Conservation (phyloP, 1,284 basidiomycete genomes). For the Rugosomyces carneus region DNA sequence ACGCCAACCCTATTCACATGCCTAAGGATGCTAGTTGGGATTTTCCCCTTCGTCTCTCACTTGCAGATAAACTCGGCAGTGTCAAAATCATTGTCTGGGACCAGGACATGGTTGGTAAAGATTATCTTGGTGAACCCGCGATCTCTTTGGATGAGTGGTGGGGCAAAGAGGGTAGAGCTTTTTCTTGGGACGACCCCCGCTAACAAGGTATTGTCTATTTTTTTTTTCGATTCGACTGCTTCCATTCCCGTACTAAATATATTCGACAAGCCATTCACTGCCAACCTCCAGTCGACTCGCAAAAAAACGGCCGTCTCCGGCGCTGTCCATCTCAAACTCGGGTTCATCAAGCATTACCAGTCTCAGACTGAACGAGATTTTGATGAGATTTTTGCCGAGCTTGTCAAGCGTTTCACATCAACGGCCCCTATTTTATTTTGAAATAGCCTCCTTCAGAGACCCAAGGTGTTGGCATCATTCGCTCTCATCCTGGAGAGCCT, state of each 20-base stretch:
- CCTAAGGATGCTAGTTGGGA: slow-evolving; percentile 80
- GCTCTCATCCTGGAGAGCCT: slow-evolving; percentile 53
- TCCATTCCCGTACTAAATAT: neutral
- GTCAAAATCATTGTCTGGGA: slow-evolving; percentile 92
- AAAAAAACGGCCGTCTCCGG: slow-evolving; percentile 57
- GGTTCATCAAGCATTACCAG: slow-evolving; percentile 57
- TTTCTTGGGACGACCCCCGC: slow-evolving; percentile 49
- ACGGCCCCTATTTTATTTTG: slow-evolving; percentile 65
- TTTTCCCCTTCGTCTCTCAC: slow-evolving; percentile 74
- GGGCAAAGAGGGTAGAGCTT: slow-evolving; percentile 32
- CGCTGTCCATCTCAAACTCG: slow-evolving; percentile 67
- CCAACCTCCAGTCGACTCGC: slow-evolving; percentile 61
- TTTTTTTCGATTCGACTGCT: slow-evolving; percentile 5
- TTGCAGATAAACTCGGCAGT: slow-evolving; percentile 67
- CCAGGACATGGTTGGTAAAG: slow-evolving; percentile 83
- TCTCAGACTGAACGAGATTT: slow-evolving; percentile 34
- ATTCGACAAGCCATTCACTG: slow-evolving; percentile 42
- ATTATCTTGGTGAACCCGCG: slow-evolving; percentile 88
- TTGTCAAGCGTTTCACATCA: slow-evolving; percentile 60
- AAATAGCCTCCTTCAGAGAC: slow-evolving; percentile 91
- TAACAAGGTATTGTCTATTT: slow-evolving; percentile 43
- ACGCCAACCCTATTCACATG: slow-evolving; percentile 69
- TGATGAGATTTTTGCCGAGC: slow-evolving; percentile 56
- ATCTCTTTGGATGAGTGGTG: slow-evolving; percentile 83
- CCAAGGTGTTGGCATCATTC: slow-evolving; percentile 83